A percentile compares a stretch with the other conserved stretches of the same genome.
These are phyloP conservation scores for Mycosphaerella arachidis DNA, from an alignment of 2,329 filamentous ascomycete genomes.

Conservation along the genomic window DNA sequence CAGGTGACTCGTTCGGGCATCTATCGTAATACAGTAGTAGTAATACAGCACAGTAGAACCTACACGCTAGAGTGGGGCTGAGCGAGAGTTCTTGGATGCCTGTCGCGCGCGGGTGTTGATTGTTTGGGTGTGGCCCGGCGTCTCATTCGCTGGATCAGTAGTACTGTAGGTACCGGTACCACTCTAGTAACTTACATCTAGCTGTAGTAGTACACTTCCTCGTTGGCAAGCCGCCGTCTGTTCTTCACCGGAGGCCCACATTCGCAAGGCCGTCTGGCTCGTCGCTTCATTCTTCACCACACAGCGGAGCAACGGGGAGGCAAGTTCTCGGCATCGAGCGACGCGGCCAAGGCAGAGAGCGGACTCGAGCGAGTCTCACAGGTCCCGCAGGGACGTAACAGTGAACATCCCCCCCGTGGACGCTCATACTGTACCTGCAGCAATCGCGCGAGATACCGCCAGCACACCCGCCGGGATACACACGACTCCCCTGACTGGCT, in stretches of 20 bases:
- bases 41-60: too few relatives aligned
- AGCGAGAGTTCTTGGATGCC: background rate
- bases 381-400: background rate
- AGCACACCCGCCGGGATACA: background rate
- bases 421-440: conserved; percentile 1
- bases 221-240: background rate
- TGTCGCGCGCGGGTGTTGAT: background rate
- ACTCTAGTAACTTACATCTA: too few relatives aligned
- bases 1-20: background rate
- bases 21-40: background rate
- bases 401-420: background rate
- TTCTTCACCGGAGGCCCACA: background rate
- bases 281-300: too few relatives aligned
- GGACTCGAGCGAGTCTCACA: background rate
- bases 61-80: background rate
- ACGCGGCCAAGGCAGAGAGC: background rate
- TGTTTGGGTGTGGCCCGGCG: background rate
- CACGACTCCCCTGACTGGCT: too few relatives aligned
- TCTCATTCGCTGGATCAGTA: background rate
- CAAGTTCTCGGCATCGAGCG: background rate
- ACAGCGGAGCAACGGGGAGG: too few relatives aligned
- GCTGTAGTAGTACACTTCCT: too few relatives aligned
- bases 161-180: too few relatives aligned
- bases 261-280: background rate
- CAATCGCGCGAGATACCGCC: background rate